phyloP scores from a whole-genome alignment of 345 rosid species.

The Triadica sebifera region DNA sequence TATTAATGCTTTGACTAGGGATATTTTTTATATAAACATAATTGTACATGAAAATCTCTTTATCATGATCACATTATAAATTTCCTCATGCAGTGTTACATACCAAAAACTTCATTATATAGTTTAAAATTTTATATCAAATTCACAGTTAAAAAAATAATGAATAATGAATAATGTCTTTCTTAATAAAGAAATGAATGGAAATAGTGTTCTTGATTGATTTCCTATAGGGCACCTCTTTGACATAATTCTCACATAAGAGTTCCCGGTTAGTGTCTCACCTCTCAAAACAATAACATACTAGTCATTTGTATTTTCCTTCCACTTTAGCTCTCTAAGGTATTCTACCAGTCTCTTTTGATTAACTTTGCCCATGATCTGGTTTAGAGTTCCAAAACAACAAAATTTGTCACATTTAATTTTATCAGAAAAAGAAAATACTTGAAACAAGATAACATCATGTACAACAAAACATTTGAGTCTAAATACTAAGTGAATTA shows the following conservation, averaged over 20 bases:
- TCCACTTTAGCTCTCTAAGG: slow-evolving; percentile 83
- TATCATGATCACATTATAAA: no score
- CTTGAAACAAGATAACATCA: not conserved
- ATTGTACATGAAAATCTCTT: no score
- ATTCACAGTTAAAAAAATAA: no score
- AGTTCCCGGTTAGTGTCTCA: slow-evolving; percentile 82
- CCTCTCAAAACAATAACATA: slow-evolving; percentile 86
- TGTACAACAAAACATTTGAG: not conserved
- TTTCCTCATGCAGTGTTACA: no score
- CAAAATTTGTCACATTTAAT: slow-evolving; percentile 3
- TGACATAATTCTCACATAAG: slow-evolving; percentile 63
- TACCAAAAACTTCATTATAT: no score
- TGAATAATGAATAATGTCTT: no score
- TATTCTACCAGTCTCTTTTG: slow-evolving; percentile 84
- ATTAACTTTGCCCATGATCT: slow-evolving; percentile 95
- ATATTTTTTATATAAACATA: no score
- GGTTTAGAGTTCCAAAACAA: slow-evolving; percentile 21
- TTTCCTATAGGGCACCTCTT: no score
- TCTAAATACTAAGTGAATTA: not conserved
- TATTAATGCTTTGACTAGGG: no score
- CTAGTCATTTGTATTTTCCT: slow-evolving; percentile 85
- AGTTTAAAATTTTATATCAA: no score
- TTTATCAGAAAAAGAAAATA: not conserved
- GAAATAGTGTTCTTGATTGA: no score
- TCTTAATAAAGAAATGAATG: slow-evolving; percentile 35